phyloP scores from a whole-genome alignment of 2,329 filamentous ascomycete genomes.

The Bipolaris victoriae region DNA sequence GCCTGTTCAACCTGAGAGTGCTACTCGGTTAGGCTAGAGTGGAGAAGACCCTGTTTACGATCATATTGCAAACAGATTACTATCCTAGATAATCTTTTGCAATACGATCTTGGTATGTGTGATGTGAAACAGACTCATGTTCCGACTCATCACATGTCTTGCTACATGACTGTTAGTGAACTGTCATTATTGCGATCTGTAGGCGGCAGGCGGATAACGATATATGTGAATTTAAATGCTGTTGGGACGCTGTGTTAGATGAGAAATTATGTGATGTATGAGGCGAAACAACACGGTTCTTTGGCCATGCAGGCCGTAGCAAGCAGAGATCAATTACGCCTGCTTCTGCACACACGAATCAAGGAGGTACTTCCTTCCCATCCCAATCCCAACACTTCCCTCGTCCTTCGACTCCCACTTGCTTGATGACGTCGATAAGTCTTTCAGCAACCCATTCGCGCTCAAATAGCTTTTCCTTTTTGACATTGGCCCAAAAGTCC shows the following conservation, averaged over 20 bases:
- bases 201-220: neutral
- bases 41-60: neutral
- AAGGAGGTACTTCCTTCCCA: constrained; percentile 48
- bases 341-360: constrained; percentile 15
- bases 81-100: neutral
- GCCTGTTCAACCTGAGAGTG: neutral
- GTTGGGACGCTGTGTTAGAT: neutral
- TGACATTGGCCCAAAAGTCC: constrained; percentile 72
- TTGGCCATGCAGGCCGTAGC: neutral
- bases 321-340: neutral
- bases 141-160: neutral
- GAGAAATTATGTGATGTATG: neutral
- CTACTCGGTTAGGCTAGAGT: neutral
- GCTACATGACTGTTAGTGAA: neutral
- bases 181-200: constrained; percentile 1
- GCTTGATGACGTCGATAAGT: constrained; percentile 68
- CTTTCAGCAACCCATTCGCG: constrained; percentile 69
- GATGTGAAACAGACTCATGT: neutral
- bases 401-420: constrained; percentile 62
- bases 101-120: neutral
- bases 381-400: constrained; percentile 51
- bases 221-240: neutral
- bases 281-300: constrained; percentile 1
- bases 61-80: neutral
- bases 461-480: constrained; percentile 68